Evolutionary conservation across 371 early-diverging fungal genomes (phyloP).

Genomic region (Mucor plumbeus): DNA sequence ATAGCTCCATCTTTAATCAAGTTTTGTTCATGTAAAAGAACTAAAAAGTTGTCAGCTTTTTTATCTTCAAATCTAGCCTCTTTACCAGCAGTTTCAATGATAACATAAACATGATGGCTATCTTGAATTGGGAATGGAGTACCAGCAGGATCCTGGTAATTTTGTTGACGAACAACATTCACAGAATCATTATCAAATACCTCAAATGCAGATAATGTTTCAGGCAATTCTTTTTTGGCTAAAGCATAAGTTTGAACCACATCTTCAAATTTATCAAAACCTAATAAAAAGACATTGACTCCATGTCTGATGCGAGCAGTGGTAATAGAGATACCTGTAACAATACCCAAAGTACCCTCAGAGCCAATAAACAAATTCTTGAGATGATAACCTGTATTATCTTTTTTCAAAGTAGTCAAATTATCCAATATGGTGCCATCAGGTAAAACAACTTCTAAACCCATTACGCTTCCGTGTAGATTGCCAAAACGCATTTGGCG

Average conservation of each 20-base stretch:
- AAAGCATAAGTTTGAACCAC: constrained; percentile 71
- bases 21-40: constrained; percentile 58
- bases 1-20: constrained; percentile 79
- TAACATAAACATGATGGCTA: constrained; percentile 75
- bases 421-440: constrained; percentile 92
- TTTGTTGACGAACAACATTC: constrained; percentile 63
- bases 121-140: constrained; percentile 57
- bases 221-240: constrained; percentile 75
- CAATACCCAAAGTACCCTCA: constrained; percentile 91
- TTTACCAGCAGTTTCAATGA: constrained; percentile 89
- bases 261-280: constrained; percentile 63
- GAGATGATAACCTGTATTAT: constrained; percentile 88
- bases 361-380: constrained; percentile 95
- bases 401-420: constrained; percentile 82
- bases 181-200: constrained; percentile 80
- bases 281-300: constrained; percentile 76
- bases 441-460: constrained; percentile 84
- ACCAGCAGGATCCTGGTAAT: constrained; percentile 48
- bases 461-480: constrained; percentile 90
- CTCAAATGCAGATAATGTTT: constrained; percentile 93
- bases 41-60: constrained; percentile 68
- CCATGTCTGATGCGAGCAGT: constrained; percentile 51
- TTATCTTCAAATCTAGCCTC: constrained; percentile 81
- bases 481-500: constrained; percentile 90
- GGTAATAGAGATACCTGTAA: constrained; percentile 88